Evolutionary conservation across 202 grass and related monocot genomes (phyloP).

Genomic region (Carex arenaria): DNA sequence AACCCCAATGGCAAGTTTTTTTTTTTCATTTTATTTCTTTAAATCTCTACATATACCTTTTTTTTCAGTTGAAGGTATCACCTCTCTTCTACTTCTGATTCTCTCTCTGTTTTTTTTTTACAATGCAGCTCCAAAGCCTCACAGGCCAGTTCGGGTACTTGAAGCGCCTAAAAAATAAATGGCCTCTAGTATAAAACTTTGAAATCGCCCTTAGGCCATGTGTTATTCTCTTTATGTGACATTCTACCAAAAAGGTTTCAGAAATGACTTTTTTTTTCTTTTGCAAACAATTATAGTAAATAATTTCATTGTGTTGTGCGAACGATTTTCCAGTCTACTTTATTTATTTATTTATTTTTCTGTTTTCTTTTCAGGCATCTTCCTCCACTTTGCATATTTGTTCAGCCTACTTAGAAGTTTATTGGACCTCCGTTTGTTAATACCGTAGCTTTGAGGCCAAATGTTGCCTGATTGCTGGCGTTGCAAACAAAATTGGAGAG

Average conservation of each 20-base stretch:
- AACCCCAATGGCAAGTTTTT: slow-evolving; percentile 69
- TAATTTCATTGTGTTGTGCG: not conserved
- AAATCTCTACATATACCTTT: not conserved
- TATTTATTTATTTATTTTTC: not conserved
- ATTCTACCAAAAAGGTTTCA: slow-evolving; percentile 8
- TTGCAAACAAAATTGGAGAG: too few species aligned
- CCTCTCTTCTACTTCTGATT: not conserved
- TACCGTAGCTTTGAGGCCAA: too few species aligned
- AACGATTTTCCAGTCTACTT: not conserved
- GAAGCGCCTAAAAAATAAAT: slow-evolving; percentile 10
- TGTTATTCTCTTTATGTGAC: too few species aligned
- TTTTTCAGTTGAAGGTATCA: not conserved
- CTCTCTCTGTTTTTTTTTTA: not conserved
- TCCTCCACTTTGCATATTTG: too few species aligned
- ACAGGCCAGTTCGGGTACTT: slow-evolving; percentile 48
- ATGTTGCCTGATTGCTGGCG: too few species aligned
- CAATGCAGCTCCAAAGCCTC: slow-evolving; percentile 90
- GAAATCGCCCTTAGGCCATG: too few species aligned
- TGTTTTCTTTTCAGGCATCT: not conserved
- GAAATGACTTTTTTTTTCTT: not conserved
- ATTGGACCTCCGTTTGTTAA: too few species aligned
- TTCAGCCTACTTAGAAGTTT: too few species aligned
- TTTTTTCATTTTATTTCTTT: not conserved
- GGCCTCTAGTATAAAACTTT: too few species aligned
- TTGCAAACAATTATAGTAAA: not conserved